Conservation (phyloP, 306 rosid genomes). For the Dalbergia cochinchinensis region DNA sequence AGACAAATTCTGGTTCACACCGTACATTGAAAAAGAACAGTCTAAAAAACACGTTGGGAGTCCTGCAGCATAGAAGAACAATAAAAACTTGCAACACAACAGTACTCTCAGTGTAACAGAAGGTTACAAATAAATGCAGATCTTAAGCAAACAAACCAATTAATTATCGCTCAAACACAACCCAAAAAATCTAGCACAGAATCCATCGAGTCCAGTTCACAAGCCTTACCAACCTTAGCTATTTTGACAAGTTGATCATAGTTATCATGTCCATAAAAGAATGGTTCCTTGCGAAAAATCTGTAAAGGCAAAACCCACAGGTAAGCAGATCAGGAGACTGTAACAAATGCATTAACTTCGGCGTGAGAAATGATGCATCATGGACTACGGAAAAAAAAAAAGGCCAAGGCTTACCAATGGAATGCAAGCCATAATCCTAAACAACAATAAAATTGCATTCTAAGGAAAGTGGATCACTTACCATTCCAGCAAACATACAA, state of each 20-base stretch:
- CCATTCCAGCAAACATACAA: conserved; percentile 99
- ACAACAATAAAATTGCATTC: neutral
- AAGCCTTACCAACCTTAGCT: conserved; percentile 67
- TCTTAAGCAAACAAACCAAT: conserved; percentile 5
- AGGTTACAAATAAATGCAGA: conserved; percentile 1
- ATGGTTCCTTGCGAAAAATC: conserved; percentile 97
- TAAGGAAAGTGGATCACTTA: conserved; percentile 49
- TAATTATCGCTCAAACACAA: conserved; percentile 19
- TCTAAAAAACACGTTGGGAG: neutral
- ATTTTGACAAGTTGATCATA: conserved; percentile 93
- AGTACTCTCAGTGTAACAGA: neutral
- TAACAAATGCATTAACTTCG: conserved; percentile 35
- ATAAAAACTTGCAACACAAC: conserved; percentile 4
- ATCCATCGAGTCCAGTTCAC: neutral
- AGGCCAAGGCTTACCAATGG: neutral
- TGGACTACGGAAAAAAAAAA: conserved; percentile 28
- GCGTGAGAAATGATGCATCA: conserved; percentile 25
- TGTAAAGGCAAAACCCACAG: conserved; percentile 54
- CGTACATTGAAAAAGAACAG: conserved; percentile 7
- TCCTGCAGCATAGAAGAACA: neutral
- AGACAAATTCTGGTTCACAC: conserved; percentile 18
- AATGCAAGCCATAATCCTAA: conserved; percentile 20
- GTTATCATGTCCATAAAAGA: conserved; percentile 96
- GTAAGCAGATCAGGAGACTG: conserved; percentile 52
- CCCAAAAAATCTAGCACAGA: conserved; percentile 24